Evolutionary conservation across 2,329 filamentous ascomycete genomes (phyloP).

Genomic region (Niveomyces coronatus): DNA sequence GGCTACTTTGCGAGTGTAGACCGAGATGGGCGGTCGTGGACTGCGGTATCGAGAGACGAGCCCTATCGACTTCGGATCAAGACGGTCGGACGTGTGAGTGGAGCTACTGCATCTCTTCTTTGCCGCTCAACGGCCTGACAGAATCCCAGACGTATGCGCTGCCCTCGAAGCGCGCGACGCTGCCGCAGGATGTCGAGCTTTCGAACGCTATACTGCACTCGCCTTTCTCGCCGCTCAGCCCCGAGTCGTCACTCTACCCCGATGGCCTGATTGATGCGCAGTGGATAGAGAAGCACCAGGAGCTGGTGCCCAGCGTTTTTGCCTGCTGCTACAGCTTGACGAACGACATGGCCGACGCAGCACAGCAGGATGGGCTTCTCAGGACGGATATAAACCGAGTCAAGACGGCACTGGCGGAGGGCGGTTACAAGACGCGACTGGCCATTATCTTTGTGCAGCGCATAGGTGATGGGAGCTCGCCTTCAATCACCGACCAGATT

Average conservation of each 20-base stretch:
- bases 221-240: constrained; percentile 80
- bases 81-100: constrained; percentile 68
- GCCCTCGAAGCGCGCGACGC: constrained; percentile 45
- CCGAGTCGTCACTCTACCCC: constrained; percentile 72
- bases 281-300: constrained; percentile 86
- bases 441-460: constrained; percentile 49
- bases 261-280: constrained; percentile 74
- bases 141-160: constrained; percentile 41
- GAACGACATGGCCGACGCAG: constrained; percentile 61
- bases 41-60: constrained; percentile 41
- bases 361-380: constrained; percentile 74
- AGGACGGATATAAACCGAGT: constrained; percentile 78
- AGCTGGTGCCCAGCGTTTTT: constrained; percentile 69
- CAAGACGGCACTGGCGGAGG: constrained; percentile 54
- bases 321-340: constrained; percentile 72
- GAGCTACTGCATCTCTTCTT: constrained; percentile 11
- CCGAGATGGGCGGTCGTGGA: constrained; percentile 57
- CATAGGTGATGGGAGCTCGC: constrained; percentile 17
- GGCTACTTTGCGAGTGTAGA: constrained; percentile 57
- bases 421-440: constrained; percentile 68
- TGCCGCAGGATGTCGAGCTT: constrained; percentile 40
- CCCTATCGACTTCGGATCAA: constrained; percentile 57
- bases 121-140: constrained; percentile 5
- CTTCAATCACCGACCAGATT: constrained; percentile 50
- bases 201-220: constrained; percentile 63